Percentiles rank a stretch among this genome's conserved stretches.
These are phyloP conservation scores for Ophiostoma himal-ulmi DNA, from an alignment of 2,329 filamentous ascomycete genomes.

Conservation along the genomic window DNA sequence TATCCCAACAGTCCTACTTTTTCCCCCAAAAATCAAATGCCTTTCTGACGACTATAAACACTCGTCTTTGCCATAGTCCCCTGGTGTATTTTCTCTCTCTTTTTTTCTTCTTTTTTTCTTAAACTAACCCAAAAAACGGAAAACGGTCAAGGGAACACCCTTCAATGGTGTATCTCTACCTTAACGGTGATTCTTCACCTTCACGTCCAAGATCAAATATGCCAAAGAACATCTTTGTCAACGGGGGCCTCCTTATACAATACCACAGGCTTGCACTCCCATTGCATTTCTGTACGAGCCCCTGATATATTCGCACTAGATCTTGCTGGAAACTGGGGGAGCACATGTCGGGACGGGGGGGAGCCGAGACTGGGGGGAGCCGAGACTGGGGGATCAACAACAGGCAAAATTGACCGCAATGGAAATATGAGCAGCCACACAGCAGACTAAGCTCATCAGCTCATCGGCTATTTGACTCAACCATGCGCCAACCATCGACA, in stretches of 20 bases:
- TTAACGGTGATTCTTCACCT: neutral
- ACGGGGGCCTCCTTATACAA: neutral
- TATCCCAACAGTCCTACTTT: neutral
- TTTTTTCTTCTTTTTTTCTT: neutral
- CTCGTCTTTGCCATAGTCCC: neutral
- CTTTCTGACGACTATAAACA: neutral
- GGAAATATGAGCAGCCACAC: neutral
- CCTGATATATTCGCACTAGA: neutral
- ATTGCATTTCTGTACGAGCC: conserved; percentile 1
- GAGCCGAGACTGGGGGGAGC: neutral
- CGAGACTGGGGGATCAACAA: neutral
- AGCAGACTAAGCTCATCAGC: no score
- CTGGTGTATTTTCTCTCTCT: neutral
- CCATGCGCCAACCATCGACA: no score
- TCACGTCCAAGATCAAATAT: neutral
- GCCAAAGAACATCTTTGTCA: neutral
- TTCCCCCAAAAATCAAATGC: neutral
- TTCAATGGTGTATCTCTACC: neutral
- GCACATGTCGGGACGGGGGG: neutral
- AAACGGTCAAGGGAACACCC: neutral
- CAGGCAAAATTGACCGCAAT: no score
- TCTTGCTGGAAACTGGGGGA: neutral
- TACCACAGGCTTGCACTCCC: neutral
- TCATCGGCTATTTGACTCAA: no score
- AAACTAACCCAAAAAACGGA: neutral